Conservation (phyloP, 495 filamentous ascomycete species). For the Hypoxylon crocopeplum region DNA sequence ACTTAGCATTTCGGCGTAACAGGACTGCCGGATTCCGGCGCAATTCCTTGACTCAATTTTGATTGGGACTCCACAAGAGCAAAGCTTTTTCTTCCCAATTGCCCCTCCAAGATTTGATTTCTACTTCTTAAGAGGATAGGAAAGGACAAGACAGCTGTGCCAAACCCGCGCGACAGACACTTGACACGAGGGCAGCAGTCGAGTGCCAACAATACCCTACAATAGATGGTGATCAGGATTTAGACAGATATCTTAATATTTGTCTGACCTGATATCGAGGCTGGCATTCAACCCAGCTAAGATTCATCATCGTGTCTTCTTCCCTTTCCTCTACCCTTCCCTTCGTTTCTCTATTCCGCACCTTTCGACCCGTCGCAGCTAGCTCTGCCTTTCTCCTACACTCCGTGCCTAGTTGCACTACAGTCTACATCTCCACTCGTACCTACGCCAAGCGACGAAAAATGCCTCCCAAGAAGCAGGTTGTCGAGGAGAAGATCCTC, state of each 20-base stretch:
- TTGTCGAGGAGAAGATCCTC: conserved; percentile 77
- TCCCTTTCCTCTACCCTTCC: conserved; percentile 47
- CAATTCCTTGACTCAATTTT: conserved; percentile 25
- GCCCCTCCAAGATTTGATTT: background rate
- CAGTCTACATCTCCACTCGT: conserved; percentile 54
- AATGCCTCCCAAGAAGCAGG: conserved; percentile 81
- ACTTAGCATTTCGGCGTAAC: conserved; percentile 15
- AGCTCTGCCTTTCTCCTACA: conserved; percentile 60
- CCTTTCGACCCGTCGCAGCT: conserved; percentile 64
- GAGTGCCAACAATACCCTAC: conserved; percentile 15
- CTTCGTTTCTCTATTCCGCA: conserved; percentile 63
- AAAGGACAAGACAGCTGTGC: conserved; percentile 34
- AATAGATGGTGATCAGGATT: conserved; percentile 20
- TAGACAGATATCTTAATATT: conserved; percentile 31
- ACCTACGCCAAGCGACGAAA: conserved; percentile 61
- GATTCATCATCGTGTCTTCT: conserved; percentile 55
- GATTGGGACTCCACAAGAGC: conserved; percentile 29
- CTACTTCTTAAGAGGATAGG: conserved; percentile 6
- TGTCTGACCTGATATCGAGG: conserved; percentile 34
- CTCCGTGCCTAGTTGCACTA: conserved; percentile 52
- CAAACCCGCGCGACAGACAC: conserved; percentile 27
- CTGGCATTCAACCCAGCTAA: conserved; percentile 33
- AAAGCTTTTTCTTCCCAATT: conserved; percentile 32
- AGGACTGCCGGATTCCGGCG: conserved; percentile 27
- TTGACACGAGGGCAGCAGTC: conserved; percentile 33